Base-by-base conservation (phyloP, 2,329 filamentous ascomycete species). In the Cercospora berteroae region DNA sequence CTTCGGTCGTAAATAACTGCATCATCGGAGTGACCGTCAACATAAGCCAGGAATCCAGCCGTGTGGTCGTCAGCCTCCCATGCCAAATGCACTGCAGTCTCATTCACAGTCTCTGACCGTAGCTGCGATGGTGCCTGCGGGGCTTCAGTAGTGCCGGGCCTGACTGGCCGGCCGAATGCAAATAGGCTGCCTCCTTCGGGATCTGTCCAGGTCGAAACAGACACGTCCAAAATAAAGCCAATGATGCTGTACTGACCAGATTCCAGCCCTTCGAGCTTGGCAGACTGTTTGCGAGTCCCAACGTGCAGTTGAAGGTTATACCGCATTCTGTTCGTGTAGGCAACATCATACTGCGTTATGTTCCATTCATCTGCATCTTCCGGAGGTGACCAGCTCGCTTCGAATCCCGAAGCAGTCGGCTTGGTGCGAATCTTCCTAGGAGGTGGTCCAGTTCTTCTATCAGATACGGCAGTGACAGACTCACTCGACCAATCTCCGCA, bases 241-340 rank as follows among this genome's bases (percentile, higher is more conserved):
- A 67, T 42, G n/a, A 67, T 42, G n/a, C 60, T 64, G 39, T 55
- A 63, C 2, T 59, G 50, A 16, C 65, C 65, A 31, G 65, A 67
- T 1, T 39, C 20, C 13, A 63, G 10, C 20, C 65, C 65, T 31
- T 63, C 39, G 5, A 63, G 55, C 13, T 31, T 63, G 25, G 60
- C 65, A 13, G 60, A 63, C 2, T 48, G 60, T 6, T 60, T 52
- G 2, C 55, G 56, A 5, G 65, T 63, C 3, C 65, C 65, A 2
- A 42, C 65, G 4, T 27, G 27, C 12, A 67, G n/a, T 4, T 39
- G 23, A 9, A 63, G 9, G 2, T 57, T 36, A 7, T 29, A 50
- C 2, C 39, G 13, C 48, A 52, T 42, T 23, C 29, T 39, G 20
- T 64, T 67, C 16, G 27, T 18, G 25, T 55, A 67, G 9, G n/a